phyloP scores from a whole-genome alignment of 225 moss, liverwort and hornwort genomes.

The Polytrichum formosum region DNA sequence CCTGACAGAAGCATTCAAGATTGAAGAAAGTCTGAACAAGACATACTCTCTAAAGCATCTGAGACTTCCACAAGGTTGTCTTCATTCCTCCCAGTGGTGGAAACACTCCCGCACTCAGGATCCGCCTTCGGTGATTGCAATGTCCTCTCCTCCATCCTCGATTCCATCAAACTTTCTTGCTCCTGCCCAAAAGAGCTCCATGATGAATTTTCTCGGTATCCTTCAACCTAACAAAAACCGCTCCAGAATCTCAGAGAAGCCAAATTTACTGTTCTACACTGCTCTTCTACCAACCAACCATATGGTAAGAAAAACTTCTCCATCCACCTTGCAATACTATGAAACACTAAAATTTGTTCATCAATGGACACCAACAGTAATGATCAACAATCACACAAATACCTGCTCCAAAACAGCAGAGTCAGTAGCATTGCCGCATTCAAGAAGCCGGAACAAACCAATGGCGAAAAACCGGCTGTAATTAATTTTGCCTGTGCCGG shows the following conservation, averaged over 20 bases:
- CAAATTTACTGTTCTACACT: no score
- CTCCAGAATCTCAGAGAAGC: no score
- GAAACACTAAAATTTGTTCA: no score
- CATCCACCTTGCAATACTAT: no score
- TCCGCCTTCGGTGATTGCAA: constrained; percentile 48
- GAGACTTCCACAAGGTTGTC: constrained; percentile 71
- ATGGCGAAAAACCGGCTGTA: constrained; percentile 98
- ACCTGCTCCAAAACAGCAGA: constrained; percentile 75
- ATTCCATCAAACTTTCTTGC: constrained; percentile 34
- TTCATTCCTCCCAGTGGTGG: constrained; percentile 28
- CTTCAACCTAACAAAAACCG: no score
- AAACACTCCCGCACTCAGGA: constrained; percentile 45
- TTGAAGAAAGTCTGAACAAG: constrained; percentile 6
- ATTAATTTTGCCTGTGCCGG: constrained; percentile 58
- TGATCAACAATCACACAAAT: not conserved
- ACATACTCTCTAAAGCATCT: constrained; percentile 76
- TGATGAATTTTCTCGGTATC: constrained; percentile 13
- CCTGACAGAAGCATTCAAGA: constrained; percentile 3
- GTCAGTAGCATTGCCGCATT: constrained; percentile 85
- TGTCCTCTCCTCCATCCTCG: constrained; percentile 34
- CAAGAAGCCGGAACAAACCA: constrained; percentile 85
- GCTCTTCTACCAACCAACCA: no score
- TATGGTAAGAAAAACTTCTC: no score
- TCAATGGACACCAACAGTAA: no score
- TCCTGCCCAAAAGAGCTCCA: constrained; percentile 21